Evolutionary conservation across 805 yeast species (phyloP), one percentile per base, ranked within the genome.

Genomic region (Lachancea sp.): DNA sequence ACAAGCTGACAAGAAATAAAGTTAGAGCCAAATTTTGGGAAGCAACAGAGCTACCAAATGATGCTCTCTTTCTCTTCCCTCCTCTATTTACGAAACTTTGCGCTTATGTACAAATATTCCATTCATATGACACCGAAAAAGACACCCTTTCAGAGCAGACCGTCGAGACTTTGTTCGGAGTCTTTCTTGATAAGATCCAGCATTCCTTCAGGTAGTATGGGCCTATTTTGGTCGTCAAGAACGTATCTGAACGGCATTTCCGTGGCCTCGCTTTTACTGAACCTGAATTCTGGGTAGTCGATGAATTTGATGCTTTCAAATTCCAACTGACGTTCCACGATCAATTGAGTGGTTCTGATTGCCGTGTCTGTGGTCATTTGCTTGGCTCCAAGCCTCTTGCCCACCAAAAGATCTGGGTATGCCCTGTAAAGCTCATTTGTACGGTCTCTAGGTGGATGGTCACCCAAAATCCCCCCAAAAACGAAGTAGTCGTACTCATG

Each of bases 321-420:
- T 19, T 64, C 60, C 1, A 56, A 69, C 44, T 73, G 67, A 36
- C 76, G 74, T 47, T 81, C 79, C n/a, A 87, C 69, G 25, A 91
- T 90, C 37, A 75, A 60, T 57, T 88, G 89, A 1, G 97, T 88
- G 16, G 95, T 88, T 65, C 99, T 78, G 29, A 93, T 83, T 0
- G 98, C 98, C 1, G 99, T 91, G 61, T 91, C 99, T 0, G 99
- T 91, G 15, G 98, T 88, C 98, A 91, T 93, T 63, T 91, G 99
- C 53, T 84, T 76, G 42, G 72, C 76, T 2, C 96, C 98, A 43
- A 91, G 72, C 62, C 96, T 76, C 68, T 93, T 81, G 8, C 97
- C 96, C 1, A 77, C 79, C 58, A 89, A 82, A 18, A 65, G 47
- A 38, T 58, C 49, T 0, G 96, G 95, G 54, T 89, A 82, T 57